phyloP scores from a whole-genome alignment of 2,329 filamentous ascomycete species.

The Arthrocladium fulminans region DNA sequence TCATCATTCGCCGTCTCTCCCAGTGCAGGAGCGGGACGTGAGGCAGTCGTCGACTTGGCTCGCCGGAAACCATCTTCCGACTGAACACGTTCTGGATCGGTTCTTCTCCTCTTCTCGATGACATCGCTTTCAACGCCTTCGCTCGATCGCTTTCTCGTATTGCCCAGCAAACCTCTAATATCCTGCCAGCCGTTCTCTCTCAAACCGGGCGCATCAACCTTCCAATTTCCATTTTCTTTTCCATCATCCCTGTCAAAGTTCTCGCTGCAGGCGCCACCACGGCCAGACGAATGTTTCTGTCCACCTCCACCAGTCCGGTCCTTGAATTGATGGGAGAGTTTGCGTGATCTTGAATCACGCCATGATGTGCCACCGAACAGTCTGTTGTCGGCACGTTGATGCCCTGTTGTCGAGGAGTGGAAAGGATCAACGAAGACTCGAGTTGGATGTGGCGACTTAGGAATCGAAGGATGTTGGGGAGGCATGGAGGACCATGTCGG shows the following conservation, averaged over 20 bases:
- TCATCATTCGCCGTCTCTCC: background rate
- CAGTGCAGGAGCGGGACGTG: too few species aligned
- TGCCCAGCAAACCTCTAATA: constrained; percentile 41
- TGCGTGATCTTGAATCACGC: constrained; percentile 60
- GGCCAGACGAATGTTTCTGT: constrained; percentile 50
- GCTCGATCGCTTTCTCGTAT: constrained; percentile 36
- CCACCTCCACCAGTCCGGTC: constrained; percentile 52
- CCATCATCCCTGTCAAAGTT: constrained; percentile 44
- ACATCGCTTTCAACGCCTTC: constrained; percentile 12
- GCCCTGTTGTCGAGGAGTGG: constrained; percentile 65
- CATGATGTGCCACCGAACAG: constrained; percentile 57
- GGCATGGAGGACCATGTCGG: constrained; percentile 11
- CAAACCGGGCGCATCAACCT: constrained; percentile 32
- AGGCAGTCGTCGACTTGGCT: background rate
- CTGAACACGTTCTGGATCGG: background rate
- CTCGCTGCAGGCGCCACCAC: constrained; percentile 55
- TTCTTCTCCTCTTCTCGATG: constrained; percentile 17
- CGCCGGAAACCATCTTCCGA: background rate
- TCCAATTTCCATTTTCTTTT: constrained; percentile 46
- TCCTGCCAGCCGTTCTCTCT: constrained; percentile 28
- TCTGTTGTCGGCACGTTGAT: constrained; percentile 64
- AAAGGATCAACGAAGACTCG: constrained; percentile 32
- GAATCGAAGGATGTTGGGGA: constrained; percentile 12
- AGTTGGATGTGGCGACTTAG: constrained; percentile 17
- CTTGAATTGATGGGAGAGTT: constrained; percentile 61